Evolutionary conservation across 2,329 filamentous ascomycete species (phyloP).

Genomic region (Colletotrichum sidae): DNA sequence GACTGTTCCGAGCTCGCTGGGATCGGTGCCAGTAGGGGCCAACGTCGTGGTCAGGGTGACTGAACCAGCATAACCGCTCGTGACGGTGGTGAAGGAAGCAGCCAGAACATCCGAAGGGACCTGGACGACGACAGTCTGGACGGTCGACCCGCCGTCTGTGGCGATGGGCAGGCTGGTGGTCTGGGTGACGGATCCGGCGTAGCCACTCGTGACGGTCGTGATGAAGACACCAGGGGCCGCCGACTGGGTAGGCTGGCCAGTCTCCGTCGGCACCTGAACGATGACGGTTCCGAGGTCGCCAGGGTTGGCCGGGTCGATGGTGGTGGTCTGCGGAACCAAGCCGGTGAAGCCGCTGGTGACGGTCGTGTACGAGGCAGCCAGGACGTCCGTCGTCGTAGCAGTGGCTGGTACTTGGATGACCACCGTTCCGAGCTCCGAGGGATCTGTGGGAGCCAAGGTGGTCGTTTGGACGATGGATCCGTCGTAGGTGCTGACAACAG

Average conservation of each 20-base stretch:
- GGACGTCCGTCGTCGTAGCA: background rate
- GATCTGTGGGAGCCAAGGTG: background rate
- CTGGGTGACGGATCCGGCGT: too few relatives aligned
- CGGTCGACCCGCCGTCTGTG: too few relatives aligned
- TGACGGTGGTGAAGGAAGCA: background rate
- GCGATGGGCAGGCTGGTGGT: too few relatives aligned
- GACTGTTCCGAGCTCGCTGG: too few relatives aligned
- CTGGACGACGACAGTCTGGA: too few relatives aligned
- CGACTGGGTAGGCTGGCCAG: too few relatives aligned
- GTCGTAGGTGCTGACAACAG: background rate
- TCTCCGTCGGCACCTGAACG: too few relatives aligned
- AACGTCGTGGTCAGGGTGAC: background rate
- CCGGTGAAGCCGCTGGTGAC: background rate
- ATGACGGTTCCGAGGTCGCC: too few relatives aligned
- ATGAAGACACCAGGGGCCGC: too few relatives aligned
- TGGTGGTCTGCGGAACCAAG: too few relatives aligned
- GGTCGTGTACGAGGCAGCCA: background rate
- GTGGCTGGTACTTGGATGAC: constrained; percentile 4
- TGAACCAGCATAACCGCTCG: background rate
- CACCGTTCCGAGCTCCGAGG: background rate
- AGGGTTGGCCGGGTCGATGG: too few relatives aligned
- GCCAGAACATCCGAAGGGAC: background rate
- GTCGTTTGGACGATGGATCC: constrained; percentile 3
- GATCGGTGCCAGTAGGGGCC: background rate
- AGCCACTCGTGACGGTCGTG: too few relatives aligned